Conservation (phyloP, 495 filamentous ascomycete genomes). For the Penicillium nucicola region DNA sequence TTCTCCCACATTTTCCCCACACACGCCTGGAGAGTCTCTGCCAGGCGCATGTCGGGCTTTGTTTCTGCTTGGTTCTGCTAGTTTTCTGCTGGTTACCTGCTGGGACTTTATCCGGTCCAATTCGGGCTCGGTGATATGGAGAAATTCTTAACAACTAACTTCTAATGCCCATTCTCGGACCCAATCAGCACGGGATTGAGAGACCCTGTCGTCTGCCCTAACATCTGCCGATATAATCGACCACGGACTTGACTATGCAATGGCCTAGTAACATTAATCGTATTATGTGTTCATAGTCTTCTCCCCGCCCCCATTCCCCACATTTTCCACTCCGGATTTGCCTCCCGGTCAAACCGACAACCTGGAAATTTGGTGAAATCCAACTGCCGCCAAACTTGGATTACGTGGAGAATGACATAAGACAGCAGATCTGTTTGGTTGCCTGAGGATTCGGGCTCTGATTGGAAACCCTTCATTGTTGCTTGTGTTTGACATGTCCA, state of each 20-base stretch:
- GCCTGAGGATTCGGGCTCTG: too few species aligned
- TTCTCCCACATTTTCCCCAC: conserved; percentile 29
- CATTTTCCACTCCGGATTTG: neutral
- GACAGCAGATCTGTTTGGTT: too few species aligned
- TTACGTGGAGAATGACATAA: too few species aligned
- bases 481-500: too few species aligned
- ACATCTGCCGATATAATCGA: conserved; percentile 31
- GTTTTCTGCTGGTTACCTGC: too few species aligned
- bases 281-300: neutral
- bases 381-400: too few species aligned
- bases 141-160: neutral
- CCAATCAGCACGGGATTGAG: conserved; percentile 1
- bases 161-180: neutral
- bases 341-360: neutral
- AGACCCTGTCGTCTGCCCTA: too few species aligned
- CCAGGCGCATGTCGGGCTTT: too few species aligned
- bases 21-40: conserved; percentile 4
- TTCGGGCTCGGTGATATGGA: neutral
- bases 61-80: too few species aligned
- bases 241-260: neutral
- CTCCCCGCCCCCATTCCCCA: neutral
- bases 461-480: too few species aligned
- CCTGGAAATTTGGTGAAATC: too few species aligned
- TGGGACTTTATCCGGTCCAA: conserved; percentile 18
- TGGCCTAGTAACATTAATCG: too few species aligned